These are phyloP conservation scores for Hyphopichia buzzinii DNA, from an alignment of 1,139 yeast species.

Conservation along the genomic window DNA sequence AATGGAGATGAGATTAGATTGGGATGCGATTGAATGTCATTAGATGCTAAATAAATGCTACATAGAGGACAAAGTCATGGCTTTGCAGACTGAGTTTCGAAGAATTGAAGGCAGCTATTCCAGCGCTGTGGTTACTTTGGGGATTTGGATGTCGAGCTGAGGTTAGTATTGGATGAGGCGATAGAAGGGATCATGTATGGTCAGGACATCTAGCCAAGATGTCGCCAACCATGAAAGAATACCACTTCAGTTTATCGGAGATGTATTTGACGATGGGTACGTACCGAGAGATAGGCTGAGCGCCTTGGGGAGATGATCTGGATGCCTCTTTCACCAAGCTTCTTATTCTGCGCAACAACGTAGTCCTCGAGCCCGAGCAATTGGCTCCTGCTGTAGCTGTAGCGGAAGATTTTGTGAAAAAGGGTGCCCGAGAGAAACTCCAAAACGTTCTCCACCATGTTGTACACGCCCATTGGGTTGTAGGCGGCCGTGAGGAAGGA, in stretches of 20 bases:
- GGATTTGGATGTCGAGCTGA: conserved; percentile 50
- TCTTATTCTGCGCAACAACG: conserved; percentile 39
- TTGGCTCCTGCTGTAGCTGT: conserved; percentile 24
- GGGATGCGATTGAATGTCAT: too few relatives aligned
- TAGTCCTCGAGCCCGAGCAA: conserved; percentile 45
- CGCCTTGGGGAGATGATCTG: conserved; percentile 51
- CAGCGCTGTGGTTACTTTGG: conserved; percentile 36
- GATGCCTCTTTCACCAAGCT: conserved; percentile 23
- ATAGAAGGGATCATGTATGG: too few relatives aligned
- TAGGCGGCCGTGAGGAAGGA: conserved; percentile 37
- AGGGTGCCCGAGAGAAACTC: conserved; percentile 48
- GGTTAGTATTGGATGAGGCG: conserved; percentile 12
- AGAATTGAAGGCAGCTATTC: too few relatives aligned
- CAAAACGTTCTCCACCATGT: conserved; percentile 38
- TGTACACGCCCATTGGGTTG: conserved; percentile 31
- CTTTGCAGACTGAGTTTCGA: too few relatives aligned
- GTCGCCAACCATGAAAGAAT: too few relatives aligned
- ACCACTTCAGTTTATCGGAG: too few relatives aligned
- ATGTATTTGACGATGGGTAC: conserved; percentile 14
- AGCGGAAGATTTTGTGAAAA: conserved; percentile 20
- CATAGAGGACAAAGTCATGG: too few relatives aligned
- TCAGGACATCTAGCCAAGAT: too few relatives aligned
- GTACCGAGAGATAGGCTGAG: conserved; percentile 62
- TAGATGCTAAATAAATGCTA: too few relatives aligned
- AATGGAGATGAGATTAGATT: too few relatives aligned